Percentiles rank a stretch among this genome's conserved stretches.
phyloP scores from a whole-genome alignment of 345 rosid species.

The Nasturtium officinale region DNA sequence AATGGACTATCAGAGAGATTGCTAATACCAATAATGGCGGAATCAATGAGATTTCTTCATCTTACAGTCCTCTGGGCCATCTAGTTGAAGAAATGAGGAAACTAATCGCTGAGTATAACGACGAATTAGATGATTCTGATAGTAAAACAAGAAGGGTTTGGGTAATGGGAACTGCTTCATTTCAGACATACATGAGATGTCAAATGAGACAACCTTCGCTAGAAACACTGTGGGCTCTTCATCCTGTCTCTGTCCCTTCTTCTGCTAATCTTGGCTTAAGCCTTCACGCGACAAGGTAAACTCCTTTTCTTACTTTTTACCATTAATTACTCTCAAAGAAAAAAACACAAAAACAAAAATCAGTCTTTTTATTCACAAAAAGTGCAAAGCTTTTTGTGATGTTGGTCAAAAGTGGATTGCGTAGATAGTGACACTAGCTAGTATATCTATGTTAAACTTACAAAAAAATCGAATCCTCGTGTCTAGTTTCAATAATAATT shows the following conservation, averaged over 20 bases:
- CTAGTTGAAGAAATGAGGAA: slow-evolving; percentile 65
- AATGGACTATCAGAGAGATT: slow-evolving; percentile 57
- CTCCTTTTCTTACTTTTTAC: slow-evolving; percentile 37
- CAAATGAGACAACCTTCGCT: slow-evolving; percentile 80
- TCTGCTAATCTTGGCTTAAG: slow-evolving; percentile 78
- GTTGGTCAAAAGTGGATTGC: slow-evolving; percentile 42
- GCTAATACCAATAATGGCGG: slow-evolving; percentile 27
- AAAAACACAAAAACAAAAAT: not conserved
- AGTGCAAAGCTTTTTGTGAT: slow-evolving; percentile 32
- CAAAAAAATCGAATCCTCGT: slow-evolving; percentile 43
- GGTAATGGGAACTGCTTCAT: slow-evolving; percentile 74
- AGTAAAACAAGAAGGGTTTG: slow-evolving; percentile 60
- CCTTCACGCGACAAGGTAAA: slow-evolving; percentile 79
- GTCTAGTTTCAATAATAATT: slow-evolving; percentile 36
- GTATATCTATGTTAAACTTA: slow-evolving; percentile 30
- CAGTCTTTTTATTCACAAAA: slow-evolving; percentile 26
- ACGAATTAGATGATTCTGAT: slow-evolving; percentile 42
- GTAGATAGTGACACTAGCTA: slow-evolving; percentile 47
- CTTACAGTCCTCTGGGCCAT: slow-evolving; percentile 63
- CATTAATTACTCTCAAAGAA: slow-evolving; percentile 21
- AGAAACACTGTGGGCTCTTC: slow-evolving; percentile 79
- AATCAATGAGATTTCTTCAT: slow-evolving; percentile 22
- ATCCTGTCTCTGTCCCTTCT: slow-evolving; percentile 82
- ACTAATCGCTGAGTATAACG: slow-evolving; percentile 45
- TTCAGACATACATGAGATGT: slow-evolving; percentile 78